phyloP scores from a whole-genome alignment of 179 eudicot species.

The Gypsophila paniculata region DNA sequence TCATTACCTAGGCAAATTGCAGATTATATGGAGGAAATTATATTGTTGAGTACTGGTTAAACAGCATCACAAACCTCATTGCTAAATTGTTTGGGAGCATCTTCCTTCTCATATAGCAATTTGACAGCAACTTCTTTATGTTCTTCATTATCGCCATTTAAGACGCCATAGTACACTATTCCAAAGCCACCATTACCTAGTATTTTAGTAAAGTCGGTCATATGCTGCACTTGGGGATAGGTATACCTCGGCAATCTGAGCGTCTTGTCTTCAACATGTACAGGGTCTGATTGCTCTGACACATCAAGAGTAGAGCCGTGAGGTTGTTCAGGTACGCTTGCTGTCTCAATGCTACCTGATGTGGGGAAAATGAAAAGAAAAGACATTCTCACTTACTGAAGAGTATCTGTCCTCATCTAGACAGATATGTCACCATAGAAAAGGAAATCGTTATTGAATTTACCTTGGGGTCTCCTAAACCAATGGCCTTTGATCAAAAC shows the following conservation, averaged over 20 bases:
- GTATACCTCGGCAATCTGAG: slow-evolving; percentile 23
- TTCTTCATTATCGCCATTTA: slow-evolving; percentile 13
- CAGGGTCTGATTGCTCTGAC: no score
- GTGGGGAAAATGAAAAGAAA: neutral
- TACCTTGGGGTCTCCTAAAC: slow-evolving; percentile 8
- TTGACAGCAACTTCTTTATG: slow-evolving; percentile 36
- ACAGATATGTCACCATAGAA: neutral
- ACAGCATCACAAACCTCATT: slow-evolving; percentile 26
- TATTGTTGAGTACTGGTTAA: neutral
- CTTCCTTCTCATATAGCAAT: slow-evolving; percentile 22
- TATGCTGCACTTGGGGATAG: slow-evolving; percentile 21
- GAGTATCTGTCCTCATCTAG: neutral
- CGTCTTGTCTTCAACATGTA: neutral
- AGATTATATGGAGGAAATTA: neutral
- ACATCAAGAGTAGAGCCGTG: no score
- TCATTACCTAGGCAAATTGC: neutral
- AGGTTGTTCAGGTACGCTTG: no score
- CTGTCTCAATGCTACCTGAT: no score
- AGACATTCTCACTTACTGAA: no score
- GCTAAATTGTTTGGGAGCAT: slow-evolving; percentile 29
- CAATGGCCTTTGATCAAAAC: neutral
- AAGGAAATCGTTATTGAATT: neutral
- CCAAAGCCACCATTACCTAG: slow-evolving; percentile 41
- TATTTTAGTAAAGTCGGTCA: slow-evolving; percentile 25
- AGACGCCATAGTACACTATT: slow-evolving; percentile 30